phyloP scores from a whole-genome alignment of 2,329 filamentous ascomycete species.

The Ceratocystis cubensis region DNA sequence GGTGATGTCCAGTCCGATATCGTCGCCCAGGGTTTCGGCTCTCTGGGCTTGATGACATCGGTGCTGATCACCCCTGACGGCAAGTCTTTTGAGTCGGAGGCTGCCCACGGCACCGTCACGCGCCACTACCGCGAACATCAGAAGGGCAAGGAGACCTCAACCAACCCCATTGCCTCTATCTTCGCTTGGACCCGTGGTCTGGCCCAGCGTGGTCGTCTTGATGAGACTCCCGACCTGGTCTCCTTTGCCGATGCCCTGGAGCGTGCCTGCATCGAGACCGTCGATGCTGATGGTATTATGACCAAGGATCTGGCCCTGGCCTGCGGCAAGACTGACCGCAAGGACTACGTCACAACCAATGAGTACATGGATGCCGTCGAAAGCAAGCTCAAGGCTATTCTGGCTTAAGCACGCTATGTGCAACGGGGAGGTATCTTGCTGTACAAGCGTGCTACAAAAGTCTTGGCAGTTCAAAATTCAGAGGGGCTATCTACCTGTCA shows the following conservation, averaged over 20 bases:
- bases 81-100: slow-evolving; percentile 94
- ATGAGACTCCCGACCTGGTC: slow-evolving; percentile 82
- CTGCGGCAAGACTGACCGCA: slow-evolving; percentile 72
- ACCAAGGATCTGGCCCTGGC: slow-evolving; percentile 97
- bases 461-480: neutral
- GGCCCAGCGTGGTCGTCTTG: slow-evolving; percentile 82
- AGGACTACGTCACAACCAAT: slow-evolving; percentile 79
- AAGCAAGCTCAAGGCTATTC: slow-evolving; percentile 66
- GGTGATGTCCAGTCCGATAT: slow-evolving; percentile 98
- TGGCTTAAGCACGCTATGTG: slow-evolving; percentile 29
- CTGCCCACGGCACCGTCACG: slow-evolving; percentile 94
- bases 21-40: slow-evolving; percentile 95
- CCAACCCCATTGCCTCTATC: slow-evolving; percentile 97
- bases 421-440: neutral
- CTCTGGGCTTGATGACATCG: slow-evolving; percentile 95
- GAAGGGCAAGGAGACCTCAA: slow-evolving; percentile 92
- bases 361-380: slow-evolving; percentile 92
- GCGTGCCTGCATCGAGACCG: slow-evolving; percentile 85
- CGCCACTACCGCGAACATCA: slow-evolving; percentile 98
- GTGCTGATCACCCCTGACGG: slow-evolving; percentile 94
- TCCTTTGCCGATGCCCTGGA: slow-evolving; percentile 86
- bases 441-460: neutral
- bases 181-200: slow-evolving; percentile 98
- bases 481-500: neutral
- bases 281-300: slow-evolving; percentile 91